Conservation (phyloP, 176 grass and related monocot genomes). For the Elymus sibiricus region DNA sequence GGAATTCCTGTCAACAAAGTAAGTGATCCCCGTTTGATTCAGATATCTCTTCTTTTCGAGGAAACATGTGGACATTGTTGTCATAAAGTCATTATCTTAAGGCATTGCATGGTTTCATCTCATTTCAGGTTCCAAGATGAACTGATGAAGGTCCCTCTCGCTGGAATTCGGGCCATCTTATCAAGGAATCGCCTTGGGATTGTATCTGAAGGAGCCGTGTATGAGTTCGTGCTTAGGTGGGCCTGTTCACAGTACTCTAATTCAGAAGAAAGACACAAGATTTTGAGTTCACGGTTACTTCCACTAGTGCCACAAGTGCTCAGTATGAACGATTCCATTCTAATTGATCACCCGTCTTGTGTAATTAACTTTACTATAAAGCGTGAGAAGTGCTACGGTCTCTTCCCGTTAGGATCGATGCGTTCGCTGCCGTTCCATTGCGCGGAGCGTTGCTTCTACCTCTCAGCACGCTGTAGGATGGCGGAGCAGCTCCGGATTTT, state of each 20-base stretch:
- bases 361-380: constrained; percentile 15
- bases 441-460: constrained; percentile 58
- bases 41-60: not conserved
- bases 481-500: constrained; percentile 58
- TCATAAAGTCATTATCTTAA: not conserved
- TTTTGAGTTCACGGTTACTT: not conserved
- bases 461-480: constrained; percentile 58
- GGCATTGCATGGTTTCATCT: not conserved
- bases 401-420: constrained; percentile 55
- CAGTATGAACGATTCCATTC: constrained; percentile 19
- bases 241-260: constrained; percentile 36
- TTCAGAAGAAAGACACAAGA: not conserved
- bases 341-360: not conserved
- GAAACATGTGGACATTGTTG: not conserved
- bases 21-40: not conserved
- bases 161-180: constrained; percentile 30
- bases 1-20: constrained; percentile 45
- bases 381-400: constrained; percentile 45
- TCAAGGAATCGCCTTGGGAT: constrained; percentile 61
- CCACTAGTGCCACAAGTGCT: not conserved
- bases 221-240: constrained; percentile 77
- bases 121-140: not conserved
- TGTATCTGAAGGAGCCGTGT: constrained; percentile 64
- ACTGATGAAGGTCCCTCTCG: not conserved
- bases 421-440: constrained; percentile 67